Base-by-base conservation (phyloP, 2,329 filamentous ascomycete species). In the Coniochaeta sp. region DNA sequence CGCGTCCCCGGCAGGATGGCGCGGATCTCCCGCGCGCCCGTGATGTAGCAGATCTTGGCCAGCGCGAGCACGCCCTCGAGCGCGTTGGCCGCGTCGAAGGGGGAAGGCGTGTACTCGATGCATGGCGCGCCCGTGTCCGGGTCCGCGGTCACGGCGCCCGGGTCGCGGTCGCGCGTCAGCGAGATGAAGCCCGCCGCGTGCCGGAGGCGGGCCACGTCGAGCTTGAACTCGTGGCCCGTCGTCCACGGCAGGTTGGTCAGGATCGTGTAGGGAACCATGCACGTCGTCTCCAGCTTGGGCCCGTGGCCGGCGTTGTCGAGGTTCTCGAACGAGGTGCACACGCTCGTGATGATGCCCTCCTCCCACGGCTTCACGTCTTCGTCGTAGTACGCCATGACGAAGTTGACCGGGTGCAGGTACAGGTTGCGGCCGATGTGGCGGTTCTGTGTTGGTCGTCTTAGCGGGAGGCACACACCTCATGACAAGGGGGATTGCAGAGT, bases 291-390 rank as follows among this genome's bases (percentile, higher is more conserved):
- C 30, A 97, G 78, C 72, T 96, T 96, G 56, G 82, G 81, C 42
- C 93, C 93, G 67, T 97, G 91, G 60, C 91, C 91, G 47, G 86
- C 79, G 6, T 84, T 84, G 70, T 96, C 91, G 0, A 93, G 79
- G 66, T 97, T 89, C 64, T 96, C 89, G 66, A 93, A 91, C 59
- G 89, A 86, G 50, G 81, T 84, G 64, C 90, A 88, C 19, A 93
- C 87, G 4, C 85, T 83, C 0, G 93, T 97, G 61, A 97, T 83
- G 66, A 93, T 93, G 1, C 86, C 65, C 73, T 78, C 80, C 72
- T 88, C 86, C 87, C 88, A 90, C 0, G 86, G 86, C n/a, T 80
- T 81, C 22, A 87, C 81, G 38, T 89, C 86, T 61, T 91, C 80
- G 34, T 88, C 79, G 72, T 88, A 92, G n/a, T 87, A 78, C 2